Percentiles rank a stretch among this genome's conserved stretches.
Evolutionary conservation across 2,329 filamentous ascomycete genomes (phyloP).

Genomic region (Cytospora paraplurivora): DNA sequence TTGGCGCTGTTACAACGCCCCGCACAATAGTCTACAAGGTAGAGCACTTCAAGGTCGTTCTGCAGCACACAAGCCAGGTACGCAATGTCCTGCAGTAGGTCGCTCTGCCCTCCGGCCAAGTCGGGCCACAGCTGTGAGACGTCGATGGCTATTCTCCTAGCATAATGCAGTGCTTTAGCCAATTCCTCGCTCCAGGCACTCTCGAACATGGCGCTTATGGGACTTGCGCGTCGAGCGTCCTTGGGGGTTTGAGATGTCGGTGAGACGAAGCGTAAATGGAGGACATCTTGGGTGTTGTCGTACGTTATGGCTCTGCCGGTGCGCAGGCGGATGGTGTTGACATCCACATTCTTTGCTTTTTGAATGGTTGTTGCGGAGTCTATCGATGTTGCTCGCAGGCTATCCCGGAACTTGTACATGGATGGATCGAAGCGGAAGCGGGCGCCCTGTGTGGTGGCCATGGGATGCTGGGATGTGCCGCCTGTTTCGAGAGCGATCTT

Average conservation of each 20-base stretch:
- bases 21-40: slow-evolving; percentile 27
- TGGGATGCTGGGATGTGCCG: not conserved
- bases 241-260: slow-evolving; percentile 1
- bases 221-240: not conserved
- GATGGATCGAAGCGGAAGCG: slow-evolving; percentile 21
- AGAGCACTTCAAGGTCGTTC: slow-evolving; percentile 29
- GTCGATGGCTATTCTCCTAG: slow-evolving; percentile 28
- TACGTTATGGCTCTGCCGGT: slow-evolving; percentile 14
- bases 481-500: slow-evolving; percentile 14
- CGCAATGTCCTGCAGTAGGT: slow-evolving; percentile 27
- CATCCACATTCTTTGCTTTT: not conserved
- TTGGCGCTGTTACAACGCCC: slow-evolving; percentile 5
- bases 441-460: not conserved
- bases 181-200: slow-evolving; percentile 26
- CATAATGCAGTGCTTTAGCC: slow-evolving; percentile 21
- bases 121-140: slow-evolving; percentile 26
- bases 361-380: slow-evolving; percentile 16
- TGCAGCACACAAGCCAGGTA: slow-evolving; percentile 29
- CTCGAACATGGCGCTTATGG: slow-evolving; percentile 24
- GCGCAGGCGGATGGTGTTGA: slow-evolving; percentile 22
- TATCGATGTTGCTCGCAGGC: slow-evolving; percentile 14
- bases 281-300: slow-evolving; percentile 27
- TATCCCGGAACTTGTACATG: slow-evolving; percentile 24
- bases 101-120: not conserved
- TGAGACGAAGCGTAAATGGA: slow-evolving; percentile 24